These are phyloP conservation scores for Vitis hybrid DNA, from an alignment of 177 flowering plant species.

Conservation along the genomic window DNA sequence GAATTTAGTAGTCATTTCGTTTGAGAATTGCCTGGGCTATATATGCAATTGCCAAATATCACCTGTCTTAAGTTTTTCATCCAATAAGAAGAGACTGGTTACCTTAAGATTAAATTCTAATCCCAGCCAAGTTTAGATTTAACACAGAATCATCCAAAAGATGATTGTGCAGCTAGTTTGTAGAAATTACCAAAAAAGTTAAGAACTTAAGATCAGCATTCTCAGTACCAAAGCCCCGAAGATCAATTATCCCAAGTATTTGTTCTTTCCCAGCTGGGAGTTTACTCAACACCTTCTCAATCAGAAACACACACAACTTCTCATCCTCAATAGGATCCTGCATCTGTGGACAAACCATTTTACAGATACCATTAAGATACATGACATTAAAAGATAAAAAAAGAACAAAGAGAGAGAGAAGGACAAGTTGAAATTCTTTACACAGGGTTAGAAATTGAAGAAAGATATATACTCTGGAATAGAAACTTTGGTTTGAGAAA, in stretches of 20 bases:
- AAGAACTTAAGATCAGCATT: conserved; percentile 79
- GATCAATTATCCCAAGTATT: conserved; percentile 79
- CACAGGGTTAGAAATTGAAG: too few species aligned
- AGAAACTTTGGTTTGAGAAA: background rate
- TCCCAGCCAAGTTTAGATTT: background rate
- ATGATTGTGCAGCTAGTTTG: background rate
- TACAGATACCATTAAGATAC: background rate
- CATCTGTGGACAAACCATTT: conserved; percentile 38
- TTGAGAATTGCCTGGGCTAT: too few species aligned
- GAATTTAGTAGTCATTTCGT: too few species aligned
- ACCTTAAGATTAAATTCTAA: background rate
- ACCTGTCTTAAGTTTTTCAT: background rate
- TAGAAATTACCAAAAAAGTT: conserved; percentile 70
- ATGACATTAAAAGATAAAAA: background rate
- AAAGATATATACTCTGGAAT: background rate
- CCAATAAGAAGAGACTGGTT: background rate
- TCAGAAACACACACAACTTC: conserved; percentile 69
- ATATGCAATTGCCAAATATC: too few species aligned
- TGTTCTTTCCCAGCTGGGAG: conserved; percentile 74
- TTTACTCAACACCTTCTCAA: conserved; percentile 77
- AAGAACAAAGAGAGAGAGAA: background rate
- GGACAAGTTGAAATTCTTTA: too few species aligned
- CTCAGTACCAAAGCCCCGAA: conserved; percentile 61
- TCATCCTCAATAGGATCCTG: conserved; percentile 59
- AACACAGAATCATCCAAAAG: background rate